Evolutionary conservation across 176 grass and related monocot species (phyloP), one percentile per base, ranked within the genome.

Genomic region (Oryza rufipogon): DNA sequence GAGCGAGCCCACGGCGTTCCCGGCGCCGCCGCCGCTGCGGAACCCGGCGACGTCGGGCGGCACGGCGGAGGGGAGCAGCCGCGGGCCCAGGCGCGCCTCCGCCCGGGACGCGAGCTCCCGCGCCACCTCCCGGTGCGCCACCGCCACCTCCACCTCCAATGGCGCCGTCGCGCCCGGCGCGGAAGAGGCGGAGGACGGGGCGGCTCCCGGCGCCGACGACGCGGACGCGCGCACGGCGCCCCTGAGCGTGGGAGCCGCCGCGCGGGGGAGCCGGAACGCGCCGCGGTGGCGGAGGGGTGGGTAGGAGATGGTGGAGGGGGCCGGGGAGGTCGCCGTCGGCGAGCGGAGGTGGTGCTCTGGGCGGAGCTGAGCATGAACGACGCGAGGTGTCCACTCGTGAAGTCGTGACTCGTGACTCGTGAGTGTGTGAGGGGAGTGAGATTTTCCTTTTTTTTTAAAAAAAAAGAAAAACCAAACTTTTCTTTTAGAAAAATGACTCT

Each of bases 41-140:
- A 93, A 95, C 78, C 80, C 87, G 58, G 82, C 85, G 30, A 95
- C 84, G 64, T 95, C 75, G 30, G 83, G 49, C 58, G 95, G 95
- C 45, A 98, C 92, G 66, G 82, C 65, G 44, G 92, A 98, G 2
- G 91, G 87, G 7, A 98, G 87, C 15, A 98, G 91, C 42, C 83
- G 63, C 20, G 80, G 20, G 5, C 71, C 88, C 38, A 95, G 38
- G 9, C 82, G 80, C 7, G 76, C 77, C 0, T 87, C 89, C 28
- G 87, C 84, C 66, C 61, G 22, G 1, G 45, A 70, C 15, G 80
- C 81, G 6, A 98, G 41, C 3, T 48, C 76, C 69, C 83, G 75
- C 47, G 83, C 90, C 58, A 98, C 75, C 26, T 91, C 87, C 26
- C 91, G 79, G 81, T 93, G 95, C 25, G 91, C 49, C 20, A 92